Evolutionary conservation across 2,329 filamentous ascomycete genomes (phyloP).

Genomic region (Fragosphaeria purpurea): DNA sequence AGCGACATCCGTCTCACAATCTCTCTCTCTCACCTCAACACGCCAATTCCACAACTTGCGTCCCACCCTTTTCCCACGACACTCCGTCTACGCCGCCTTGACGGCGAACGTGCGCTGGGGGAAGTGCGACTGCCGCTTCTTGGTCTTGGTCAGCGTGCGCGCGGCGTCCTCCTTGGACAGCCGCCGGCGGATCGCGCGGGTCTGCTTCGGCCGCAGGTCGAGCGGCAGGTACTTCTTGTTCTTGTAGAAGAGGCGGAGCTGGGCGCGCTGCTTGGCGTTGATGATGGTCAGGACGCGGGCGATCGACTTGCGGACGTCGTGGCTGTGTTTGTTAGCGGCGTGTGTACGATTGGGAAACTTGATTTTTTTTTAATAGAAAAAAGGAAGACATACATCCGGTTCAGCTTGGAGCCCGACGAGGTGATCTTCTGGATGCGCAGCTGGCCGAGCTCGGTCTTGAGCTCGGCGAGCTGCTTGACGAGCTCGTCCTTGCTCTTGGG

Average conservation of each 20-base stretch:
- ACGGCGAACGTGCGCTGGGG: slow-evolving; percentile 98
- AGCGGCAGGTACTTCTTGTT: slow-evolving; percentile 99
- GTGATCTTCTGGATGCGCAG: slow-evolving; percentile 98
- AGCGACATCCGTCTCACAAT: background rate
- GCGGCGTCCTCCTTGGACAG: slow-evolving; percentile 85
- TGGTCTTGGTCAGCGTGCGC: slow-evolving; percentile 81
- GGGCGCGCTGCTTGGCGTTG: slow-evolving; percentile 97
- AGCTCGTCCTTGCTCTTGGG: slow-evolving; percentile 99
- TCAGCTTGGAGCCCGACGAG: slow-evolving; percentile 90
- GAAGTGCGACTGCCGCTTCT: slow-evolving; percentile 94
- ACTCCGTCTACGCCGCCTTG: slow-evolving; percentile 48
- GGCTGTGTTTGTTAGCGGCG: slow-evolving; percentile 43
- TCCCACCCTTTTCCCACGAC: background rate
- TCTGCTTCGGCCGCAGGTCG: slow-evolving; percentile 97
- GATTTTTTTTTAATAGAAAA: background rate
- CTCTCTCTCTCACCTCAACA: background rate
- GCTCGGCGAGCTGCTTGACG: slow-evolving; percentile 85
- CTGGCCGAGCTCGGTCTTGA: slow-evolving; percentile 93
- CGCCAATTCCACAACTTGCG: background rate
- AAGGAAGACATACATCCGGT: slow-evolving; percentile 68
- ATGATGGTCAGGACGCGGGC: slow-evolving; percentile 98
- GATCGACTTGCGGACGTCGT: slow-evolving; percentile 99
- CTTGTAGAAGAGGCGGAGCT: slow-evolving; percentile 99
- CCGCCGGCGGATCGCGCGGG: slow-evolving; percentile 91
- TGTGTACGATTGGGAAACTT: background rate